Evolutionary conservation across 768 basidiomycete genomes (phyloP).

Genomic region (Rhodotorula kratochvilovae): DNA sequence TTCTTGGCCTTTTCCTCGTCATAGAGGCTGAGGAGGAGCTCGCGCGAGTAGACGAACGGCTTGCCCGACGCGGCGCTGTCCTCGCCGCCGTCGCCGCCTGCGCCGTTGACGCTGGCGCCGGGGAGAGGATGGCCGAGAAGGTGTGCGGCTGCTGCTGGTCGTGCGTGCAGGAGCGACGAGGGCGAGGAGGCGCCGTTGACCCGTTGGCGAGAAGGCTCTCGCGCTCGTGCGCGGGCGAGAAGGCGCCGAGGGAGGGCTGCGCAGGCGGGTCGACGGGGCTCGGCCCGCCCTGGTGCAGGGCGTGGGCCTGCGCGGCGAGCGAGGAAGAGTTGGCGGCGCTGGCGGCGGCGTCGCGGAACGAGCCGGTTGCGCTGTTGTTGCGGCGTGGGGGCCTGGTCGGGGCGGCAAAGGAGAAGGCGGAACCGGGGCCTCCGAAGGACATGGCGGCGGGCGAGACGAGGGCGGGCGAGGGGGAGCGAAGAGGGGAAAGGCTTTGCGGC

Average conservation of each 20-base stretch:
- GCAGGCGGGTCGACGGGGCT: slow-evolving; percentile 24
- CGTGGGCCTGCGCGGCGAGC: background rate
- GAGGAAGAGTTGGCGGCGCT: background rate
- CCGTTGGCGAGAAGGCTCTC: background rate
- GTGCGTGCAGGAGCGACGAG: background rate
- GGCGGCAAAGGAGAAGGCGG: slow-evolving; percentile 34
- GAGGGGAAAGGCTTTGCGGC: background rate
- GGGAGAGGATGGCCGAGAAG: slow-evolving; percentile 35
- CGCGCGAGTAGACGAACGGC: slow-evolving; percentile 40
- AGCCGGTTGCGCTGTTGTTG: slow-evolving; percentile 5
- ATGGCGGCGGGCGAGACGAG: background rate
- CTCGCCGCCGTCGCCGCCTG: slow-evolving; percentile 1
- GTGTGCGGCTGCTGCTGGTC: slow-evolving; percentile 5
- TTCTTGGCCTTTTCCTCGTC: slow-evolving; percentile 38
- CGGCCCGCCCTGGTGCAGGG: background rate
- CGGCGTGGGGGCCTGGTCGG: slow-evolving; percentile 28
- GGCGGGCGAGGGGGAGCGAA: background rate
- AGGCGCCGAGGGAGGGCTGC: slow-evolving; percentile 24
- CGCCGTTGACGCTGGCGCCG: background rate
- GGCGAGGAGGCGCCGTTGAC: background rate
- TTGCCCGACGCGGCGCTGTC: background rate
- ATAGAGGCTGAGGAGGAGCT: slow-evolving; percentile 37
- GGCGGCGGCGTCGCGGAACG: slow-evolving; percentile 8
- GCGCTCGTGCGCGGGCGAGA: slow-evolving; percentile 1
- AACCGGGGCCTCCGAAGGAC: slow-evolving; percentile 31